Base-by-base conservation (phyloP, 192 early-diverging fungal genomes). In the Phycomyces blakesleeanus region DNA sequence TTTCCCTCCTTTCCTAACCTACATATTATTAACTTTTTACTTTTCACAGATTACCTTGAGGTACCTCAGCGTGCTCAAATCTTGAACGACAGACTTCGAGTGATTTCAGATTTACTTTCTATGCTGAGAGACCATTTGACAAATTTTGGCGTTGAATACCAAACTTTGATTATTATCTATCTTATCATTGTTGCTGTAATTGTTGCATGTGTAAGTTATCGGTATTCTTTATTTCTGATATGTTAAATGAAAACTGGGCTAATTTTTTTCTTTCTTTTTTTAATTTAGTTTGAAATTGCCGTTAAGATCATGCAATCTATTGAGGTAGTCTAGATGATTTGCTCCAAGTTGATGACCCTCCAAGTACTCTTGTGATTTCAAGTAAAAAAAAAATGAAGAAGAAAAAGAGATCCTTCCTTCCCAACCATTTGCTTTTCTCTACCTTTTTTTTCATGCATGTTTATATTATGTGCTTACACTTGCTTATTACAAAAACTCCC, bases 151-250 rank as follows among this genome's bases (percentile, higher is more conserved):
- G 81, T 86, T 59, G 76, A 73, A 26, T 78, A 79, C 56, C 80
- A 80, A 27, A 86, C 84, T 2, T 75, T 83, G 77, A 84, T 86
- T 24, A 83, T 86, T 67, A 86, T 86, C 27, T 85, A 77, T 44
- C 71, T 86, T 40, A 86, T 86, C 64, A 67, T 73, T 24, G 27
- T 73, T 44, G 71, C 71, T 53, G 71, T 73, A 5, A 54, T 73
- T 29, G 71, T 73, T 25, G 71, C 71, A 18, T 73, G 65, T 37
- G 71, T 73, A 73, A 73, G 71, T 73, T n/a, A n/a, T n/a, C n/a
- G 15, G 11, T 40, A 1, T 47, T 11, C 37, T 51, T 62, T n/a
- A n/a, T n/a, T n/a, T n/a, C n/a, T n/a, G n/a, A n/a, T n/a, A n/a
- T n/a, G n/a, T n/a, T n/a, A n/a, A n/a, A n/a, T n/a, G n/a, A n/a